Evolutionary conservation across 495 filamentous ascomycete species (phyloP).

Genomic region (Penicillium parvum): DNA sequence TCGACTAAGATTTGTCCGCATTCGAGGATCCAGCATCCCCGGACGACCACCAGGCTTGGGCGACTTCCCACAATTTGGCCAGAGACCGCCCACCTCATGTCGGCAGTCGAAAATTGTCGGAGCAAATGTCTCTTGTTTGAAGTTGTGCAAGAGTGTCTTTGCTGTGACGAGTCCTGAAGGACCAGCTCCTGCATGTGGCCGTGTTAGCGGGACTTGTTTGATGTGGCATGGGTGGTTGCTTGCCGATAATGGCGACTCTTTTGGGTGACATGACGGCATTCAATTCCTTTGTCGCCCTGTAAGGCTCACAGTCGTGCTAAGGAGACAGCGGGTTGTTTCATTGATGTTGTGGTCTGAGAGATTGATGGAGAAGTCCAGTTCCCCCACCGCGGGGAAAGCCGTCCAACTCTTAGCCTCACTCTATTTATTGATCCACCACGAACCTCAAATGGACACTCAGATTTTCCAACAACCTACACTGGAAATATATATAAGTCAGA

Average conservation of each 20-base stretch:
- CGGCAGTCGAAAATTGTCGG: slow-evolving; percentile 69
- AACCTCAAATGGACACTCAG: no score
- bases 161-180: slow-evolving; percentile 78
- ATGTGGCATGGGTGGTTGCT: slow-evolving; percentile 11
- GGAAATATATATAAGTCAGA: no score
- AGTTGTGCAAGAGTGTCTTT: slow-evolving; percentile 67
- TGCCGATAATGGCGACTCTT: slow-evolving; percentile 66
- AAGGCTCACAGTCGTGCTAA: neutral
- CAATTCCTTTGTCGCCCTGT: neutral
- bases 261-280: slow-evolving; percentile 35
- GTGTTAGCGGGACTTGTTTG: slow-evolving; percentile 1
- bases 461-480: no score
- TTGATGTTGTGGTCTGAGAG: no score
- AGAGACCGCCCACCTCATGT: slow-evolving; percentile 67
- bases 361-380: no score
- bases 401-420: no score
- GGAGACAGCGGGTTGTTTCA: neutral
- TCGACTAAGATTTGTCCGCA: slow-evolving; percentile 74
- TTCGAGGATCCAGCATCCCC: slow-evolving; percentile 56
- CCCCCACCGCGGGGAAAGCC: no score
- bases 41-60: slow-evolving; percentile 19
- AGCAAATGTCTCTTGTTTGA: slow-evolving; percentile 51
- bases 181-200: slow-evolving; percentile 57
- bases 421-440: no score
- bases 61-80: slow-evolving; percentile 34